Evolutionary conservation across 2,329 filamentous ascomycete species (phyloP).

Genomic region (Hypoxylon sp.): DNA sequence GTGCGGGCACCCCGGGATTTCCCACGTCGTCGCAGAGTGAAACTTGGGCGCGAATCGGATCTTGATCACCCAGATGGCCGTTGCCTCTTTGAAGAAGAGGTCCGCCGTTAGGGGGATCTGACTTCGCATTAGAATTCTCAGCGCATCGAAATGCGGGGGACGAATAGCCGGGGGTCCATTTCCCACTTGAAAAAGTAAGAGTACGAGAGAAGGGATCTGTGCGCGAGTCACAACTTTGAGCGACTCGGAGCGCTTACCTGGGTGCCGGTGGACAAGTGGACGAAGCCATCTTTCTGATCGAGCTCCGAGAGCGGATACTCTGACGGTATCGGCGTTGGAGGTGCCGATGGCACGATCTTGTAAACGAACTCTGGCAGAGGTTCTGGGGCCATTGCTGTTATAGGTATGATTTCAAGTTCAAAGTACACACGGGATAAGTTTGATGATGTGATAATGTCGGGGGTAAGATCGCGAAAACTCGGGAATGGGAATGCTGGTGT

Average conservation of each 20-base stretch:
- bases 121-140: constrained; percentile 4
- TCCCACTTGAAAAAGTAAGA: too few relatives aligned
- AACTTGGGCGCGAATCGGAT: constrained; percentile 60
- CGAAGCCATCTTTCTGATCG: constrained; percentile 69
- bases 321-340: constrained; percentile 64
- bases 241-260: constrained; percentile 57
- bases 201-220: not conserved
- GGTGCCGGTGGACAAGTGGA: constrained; percentile 68
- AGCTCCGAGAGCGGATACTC: constrained; percentile 69
- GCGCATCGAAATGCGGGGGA: not conserved
- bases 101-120: constrained; percentile 49
- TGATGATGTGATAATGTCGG: not conserved
- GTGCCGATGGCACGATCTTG: constrained; percentile 68
- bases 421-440: not conserved
- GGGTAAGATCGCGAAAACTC: constrained; percentile 19
- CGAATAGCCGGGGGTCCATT: too few relatives aligned
- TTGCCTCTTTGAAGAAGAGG: constrained; percentile 48
- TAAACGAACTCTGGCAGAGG: constrained; percentile 63
- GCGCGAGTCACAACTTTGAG: not conserved
- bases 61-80: constrained; percentile 55
- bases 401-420: not conserved
- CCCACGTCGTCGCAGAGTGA: constrained; percentile 63
- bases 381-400: constrained; percentile 39
- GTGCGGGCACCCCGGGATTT: constrained; percentile 66
- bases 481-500: too few relatives aligned